These are phyloP conservation scores for Suhomyces taliae DNA, from an alignment of 1,139 yeast species.

Conservation along the genomic window DNA sequence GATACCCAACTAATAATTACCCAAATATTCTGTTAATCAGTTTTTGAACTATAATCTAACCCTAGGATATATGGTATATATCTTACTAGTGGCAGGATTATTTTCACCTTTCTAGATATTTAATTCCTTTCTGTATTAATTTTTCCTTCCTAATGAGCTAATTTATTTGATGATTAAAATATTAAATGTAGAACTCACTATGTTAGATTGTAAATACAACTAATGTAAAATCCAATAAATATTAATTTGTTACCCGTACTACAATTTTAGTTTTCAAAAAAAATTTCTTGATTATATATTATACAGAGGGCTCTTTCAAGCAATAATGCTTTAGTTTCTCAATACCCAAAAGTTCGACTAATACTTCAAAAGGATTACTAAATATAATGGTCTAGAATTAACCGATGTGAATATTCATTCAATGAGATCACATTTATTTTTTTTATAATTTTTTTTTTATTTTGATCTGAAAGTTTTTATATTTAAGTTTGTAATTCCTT, in stretches of 20 bases:
- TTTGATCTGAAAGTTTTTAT: neutral
- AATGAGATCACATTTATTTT: neutral
- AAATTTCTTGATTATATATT: neutral
- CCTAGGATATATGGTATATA: neutral
- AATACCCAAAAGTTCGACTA: neutral
- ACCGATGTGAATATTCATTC: too few relatives aligned
- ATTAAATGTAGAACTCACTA: too few relatives aligned
- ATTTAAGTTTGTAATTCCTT: constrained; percentile 42
- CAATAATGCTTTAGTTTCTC: neutral
- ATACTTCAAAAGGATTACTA: neutral
- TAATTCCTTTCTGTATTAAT: neutral
- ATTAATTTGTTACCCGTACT: too few relatives aligned
- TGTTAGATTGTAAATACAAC: too few relatives aligned
- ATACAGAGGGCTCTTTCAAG: neutral
- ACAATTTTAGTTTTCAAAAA: too few relatives aligned
- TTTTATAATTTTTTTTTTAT: neutral
- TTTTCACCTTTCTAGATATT: too few relatives aligned
- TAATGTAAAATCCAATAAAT: too few relatives aligned
- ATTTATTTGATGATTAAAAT: neutral
- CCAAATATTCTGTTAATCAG: neutral
- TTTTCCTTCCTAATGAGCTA: neutral
- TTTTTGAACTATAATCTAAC: neutral
- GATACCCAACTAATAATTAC: neutral
- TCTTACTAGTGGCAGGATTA: neutral
- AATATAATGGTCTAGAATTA: too few relatives aligned